Percentiles rank a stretch among this genome's conserved stretches.
Conservation (phyloP, 495 filamentous ascomycete species). For the Hypoxylon rickii region DNA sequence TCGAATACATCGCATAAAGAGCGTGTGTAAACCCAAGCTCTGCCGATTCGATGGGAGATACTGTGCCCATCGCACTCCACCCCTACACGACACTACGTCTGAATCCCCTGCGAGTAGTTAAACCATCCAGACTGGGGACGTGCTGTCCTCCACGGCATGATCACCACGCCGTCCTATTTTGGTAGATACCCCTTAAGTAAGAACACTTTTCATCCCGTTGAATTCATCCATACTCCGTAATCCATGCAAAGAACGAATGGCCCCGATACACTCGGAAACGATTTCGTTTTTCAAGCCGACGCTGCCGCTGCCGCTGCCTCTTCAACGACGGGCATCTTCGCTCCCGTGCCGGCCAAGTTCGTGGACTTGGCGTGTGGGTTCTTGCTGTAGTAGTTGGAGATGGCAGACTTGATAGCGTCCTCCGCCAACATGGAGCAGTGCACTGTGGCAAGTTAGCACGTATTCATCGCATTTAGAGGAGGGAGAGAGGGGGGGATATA, state of each 20-base stretch:
- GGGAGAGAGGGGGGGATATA: neutral
- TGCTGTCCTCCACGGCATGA: no score
- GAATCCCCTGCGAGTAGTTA: no score
- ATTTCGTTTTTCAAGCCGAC: neutral
- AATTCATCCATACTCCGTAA: conserved; percentile 22
- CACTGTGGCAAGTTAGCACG: conserved; percentile 53
- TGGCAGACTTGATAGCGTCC: conserved; percentile 99
- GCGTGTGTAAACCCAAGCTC: no score
- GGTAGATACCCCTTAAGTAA: neutral
- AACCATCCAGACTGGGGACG: no score
- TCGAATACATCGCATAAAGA: no score
- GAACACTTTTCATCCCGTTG: conserved; percentile 19
- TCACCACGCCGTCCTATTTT: no score
- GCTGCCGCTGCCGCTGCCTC: conserved; percentile 28
- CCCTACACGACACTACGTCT: no score
- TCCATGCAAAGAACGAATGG: conserved; percentile 24
- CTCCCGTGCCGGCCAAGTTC: conserved; percentile 72
- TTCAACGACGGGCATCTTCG: conserved; percentile 50
- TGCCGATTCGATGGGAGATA: no score
- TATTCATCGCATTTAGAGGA: neutral
- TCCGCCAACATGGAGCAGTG: conserved; percentile 99
- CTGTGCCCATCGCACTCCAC: no score
- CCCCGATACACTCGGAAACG: neutral
- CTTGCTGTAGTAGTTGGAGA: conserved; percentile 96
- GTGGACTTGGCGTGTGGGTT: conserved; percentile 76